Conservation (phyloP, 1,284 basidiomycete genomes). For the Cystobasidiaceae sp. region DNA sequence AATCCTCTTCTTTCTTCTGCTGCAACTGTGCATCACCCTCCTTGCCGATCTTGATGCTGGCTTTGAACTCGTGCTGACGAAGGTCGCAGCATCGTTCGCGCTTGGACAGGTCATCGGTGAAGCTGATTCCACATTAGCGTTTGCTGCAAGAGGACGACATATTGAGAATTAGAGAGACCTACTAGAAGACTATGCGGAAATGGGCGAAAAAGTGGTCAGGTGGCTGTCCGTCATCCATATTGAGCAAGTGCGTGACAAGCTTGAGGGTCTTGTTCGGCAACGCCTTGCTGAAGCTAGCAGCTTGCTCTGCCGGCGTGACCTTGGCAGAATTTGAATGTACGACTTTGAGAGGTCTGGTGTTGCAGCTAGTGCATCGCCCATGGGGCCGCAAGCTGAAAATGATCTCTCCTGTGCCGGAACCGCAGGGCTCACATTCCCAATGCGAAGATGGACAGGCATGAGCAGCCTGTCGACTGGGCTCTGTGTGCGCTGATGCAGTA, state of each 20-base stretch:
- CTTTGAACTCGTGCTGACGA: constrained; percentile 11
- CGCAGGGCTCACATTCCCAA: constrained; percentile 22
- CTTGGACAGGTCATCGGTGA: background rate
- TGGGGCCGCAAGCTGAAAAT: constrained; percentile 14
- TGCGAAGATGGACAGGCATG: background rate
- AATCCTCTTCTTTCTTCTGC: constrained; percentile 25
- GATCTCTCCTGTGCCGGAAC: constrained; percentile 25
- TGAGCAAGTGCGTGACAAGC: constrained; percentile 10
- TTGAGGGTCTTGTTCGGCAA: constrained; percentile 22
- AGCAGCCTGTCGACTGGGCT: background rate
- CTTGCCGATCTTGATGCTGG: constrained; percentile 28
- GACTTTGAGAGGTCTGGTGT: constrained; percentile 1
- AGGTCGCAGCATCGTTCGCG: constrained; percentile 14
- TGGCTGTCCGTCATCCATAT: background rate
- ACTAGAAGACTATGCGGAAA: constrained; percentile 22
- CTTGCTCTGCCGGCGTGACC: background rate
- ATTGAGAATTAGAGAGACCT: background rate
- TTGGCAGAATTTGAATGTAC: background rate
- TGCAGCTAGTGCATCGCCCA: constrained; percentile 1
- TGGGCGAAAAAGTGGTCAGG: constrained; percentile 29
- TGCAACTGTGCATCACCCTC: constrained; percentile 18
- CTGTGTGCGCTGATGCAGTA: constrained; percentile 1
- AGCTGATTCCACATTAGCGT: background rate
- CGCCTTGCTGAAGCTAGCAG: background rate
- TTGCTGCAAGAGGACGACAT: background rate